A percentile compares a stretch with the other conserved stretches of the same genome.
phyloP scores from a whole-genome alignment of 805 yeast species.

The Torulaspora quercuum region DNA sequence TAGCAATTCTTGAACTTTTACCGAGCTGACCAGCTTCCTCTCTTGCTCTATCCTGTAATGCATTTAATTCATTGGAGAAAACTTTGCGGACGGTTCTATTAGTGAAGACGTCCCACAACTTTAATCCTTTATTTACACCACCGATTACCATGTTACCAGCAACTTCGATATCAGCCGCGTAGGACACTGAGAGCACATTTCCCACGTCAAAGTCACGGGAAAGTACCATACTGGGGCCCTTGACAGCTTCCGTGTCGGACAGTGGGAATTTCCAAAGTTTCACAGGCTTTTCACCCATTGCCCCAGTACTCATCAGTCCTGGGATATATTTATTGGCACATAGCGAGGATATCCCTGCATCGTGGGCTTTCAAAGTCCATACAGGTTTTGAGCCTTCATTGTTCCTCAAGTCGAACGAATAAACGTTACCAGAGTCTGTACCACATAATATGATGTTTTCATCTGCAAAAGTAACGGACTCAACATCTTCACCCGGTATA shows the following conservation, averaged over 20 bases:
- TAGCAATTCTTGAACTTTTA: conserved; percentile 67
- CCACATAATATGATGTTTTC: conserved; percentile 70
- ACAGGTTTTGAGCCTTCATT: conserved; percentile 57
- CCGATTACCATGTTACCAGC: conserved; percentile 83
- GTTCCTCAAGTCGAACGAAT: conserved; percentile 80
- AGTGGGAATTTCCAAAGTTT: conserved; percentile 81
- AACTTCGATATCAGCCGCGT: conserved; percentile 83
- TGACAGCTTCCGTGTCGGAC: conserved; percentile 29
- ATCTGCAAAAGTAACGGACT: conserved; percentile 69
- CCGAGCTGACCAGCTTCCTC: conserved; percentile 54
- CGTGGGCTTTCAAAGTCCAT: conserved; percentile 98
- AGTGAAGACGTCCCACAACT: conserved; percentile 88
- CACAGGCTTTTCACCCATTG: conserved; percentile 82
- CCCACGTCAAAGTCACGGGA: conserved; percentile 94
- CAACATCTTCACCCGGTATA: conserved; percentile 74
- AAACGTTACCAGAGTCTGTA: conserved; percentile 85
- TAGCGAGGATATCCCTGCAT: conserved; percentile 83
- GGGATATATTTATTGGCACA: conserved; percentile 63
- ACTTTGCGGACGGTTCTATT: conserved; percentile 73
- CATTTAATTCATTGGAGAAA: conserved; percentile 56
- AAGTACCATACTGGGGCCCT: conserved; percentile 78
- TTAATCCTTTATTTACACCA: conserved; percentile 79
- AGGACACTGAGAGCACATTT: conserved; percentile 75
- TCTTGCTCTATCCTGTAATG: conserved; percentile 54
- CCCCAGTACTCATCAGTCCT: conserved; percentile 79